These are phyloP conservation scores for Ottelia alismoides DNA, from an alignment of 106 monocot genomes.

Conservation along the genomic window DNA sequence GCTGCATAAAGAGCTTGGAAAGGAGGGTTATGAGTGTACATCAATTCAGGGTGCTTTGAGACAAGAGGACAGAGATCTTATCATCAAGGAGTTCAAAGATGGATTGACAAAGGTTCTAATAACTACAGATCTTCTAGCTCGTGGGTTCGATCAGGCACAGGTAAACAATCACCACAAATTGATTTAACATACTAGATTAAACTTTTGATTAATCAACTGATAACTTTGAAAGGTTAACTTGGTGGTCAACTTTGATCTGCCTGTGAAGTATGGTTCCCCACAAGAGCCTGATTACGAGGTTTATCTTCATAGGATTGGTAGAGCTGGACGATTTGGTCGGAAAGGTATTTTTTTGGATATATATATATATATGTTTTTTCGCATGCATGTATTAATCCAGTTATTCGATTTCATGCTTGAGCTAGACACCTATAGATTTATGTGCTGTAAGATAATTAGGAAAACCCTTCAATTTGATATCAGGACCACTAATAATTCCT, in stretches of 20 bases:
- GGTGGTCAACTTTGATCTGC: slow-evolving; percentile 86
- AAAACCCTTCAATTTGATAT: no score
- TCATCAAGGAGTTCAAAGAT: slow-evolving; percentile 73
- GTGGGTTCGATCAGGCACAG: slow-evolving; percentile 88
- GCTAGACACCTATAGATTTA: no score
- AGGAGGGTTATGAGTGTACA: slow-evolving; percentile 72
- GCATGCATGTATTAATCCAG: no score
- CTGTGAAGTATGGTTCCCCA: slow-evolving; percentile 30
- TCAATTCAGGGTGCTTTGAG: slow-evolving; percentile 66
- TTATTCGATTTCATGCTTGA: no score
- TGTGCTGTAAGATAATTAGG: no score
- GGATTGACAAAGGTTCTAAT: slow-evolving; percentile 80
- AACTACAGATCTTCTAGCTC: slow-evolving; percentile 74
- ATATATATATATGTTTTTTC: no score
- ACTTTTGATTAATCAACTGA: no score
- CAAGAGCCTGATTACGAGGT: slow-evolving; percentile 66
- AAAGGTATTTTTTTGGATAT: no score
- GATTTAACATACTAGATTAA: no score
- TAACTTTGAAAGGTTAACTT: slow-evolving; percentile 49
- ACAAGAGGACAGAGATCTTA: slow-evolving; percentile 64
- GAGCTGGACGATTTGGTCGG: slow-evolving; percentile 89
- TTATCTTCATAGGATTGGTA: slow-evolving; percentile 79
- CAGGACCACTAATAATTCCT: no score
- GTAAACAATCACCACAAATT: slow-evolving; percentile 25
- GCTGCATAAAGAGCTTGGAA: slow-evolving; percentile 34